Evolutionary conservation across 2,329 filamentous ascomycete genomes (phyloP).

Genomic region (Verticillium nubilum): DNA sequence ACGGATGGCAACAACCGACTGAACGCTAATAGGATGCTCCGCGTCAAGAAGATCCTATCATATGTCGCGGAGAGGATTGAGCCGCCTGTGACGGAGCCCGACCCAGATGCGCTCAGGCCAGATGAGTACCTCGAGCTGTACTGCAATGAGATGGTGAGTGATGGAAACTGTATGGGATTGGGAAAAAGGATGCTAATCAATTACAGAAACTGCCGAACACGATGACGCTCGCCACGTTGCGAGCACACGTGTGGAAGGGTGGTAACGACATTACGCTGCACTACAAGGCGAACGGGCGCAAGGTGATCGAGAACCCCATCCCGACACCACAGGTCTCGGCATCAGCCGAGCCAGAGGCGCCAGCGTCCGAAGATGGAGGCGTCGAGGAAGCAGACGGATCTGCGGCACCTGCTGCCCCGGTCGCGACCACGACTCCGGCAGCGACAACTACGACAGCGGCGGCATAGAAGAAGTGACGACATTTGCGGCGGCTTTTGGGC

Average conservation of each 20-base stretch:
- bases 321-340: conserved; percentile 7
- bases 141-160: conserved; percentile 80
- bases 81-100: conserved; percentile 52
- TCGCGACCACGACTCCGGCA: neutral
- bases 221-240: conserved; percentile 91
- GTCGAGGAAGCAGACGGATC: neutral
- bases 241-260: conserved; percentile 89
- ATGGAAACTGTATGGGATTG: neutral
- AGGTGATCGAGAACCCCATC: conserved; percentile 43
- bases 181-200: conserved; percentile 10
- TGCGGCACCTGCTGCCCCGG: neutral
- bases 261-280: conserved; percentile 87
- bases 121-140: conserved; percentile 95
- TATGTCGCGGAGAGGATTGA: conserved; percentile 94
- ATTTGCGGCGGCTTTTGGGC: neutral
- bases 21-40: conserved; percentile 94
- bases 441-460: neutral
- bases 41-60: conserved; percentile 87
- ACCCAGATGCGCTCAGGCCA: conserved; percentile 60
- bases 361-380: neutral
- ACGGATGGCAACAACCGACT: conserved; percentile 81
- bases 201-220: conserved; percentile 62
- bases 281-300: conserved; percentile 89
- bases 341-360: conserved; percentile 4
- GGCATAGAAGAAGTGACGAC: neutral